Evolutionary conservation across 2,329 filamentous ascomycete genomes (phyloP).

Genomic region (Aureobasidium sp.): DNA sequence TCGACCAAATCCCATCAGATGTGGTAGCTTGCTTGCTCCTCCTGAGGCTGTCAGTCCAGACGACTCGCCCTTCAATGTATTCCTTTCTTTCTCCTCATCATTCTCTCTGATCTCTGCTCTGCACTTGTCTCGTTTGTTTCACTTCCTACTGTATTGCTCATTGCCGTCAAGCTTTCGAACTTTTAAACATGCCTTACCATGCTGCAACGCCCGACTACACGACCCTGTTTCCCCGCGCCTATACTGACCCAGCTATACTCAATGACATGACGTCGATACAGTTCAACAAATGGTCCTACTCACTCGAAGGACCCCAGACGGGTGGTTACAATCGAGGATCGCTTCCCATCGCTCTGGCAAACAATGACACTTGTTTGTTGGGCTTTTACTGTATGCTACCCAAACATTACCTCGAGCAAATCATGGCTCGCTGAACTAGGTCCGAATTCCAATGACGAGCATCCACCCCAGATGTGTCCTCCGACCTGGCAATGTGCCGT

Average conservation of each 20-base stretch:
- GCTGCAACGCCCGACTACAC: neutral
- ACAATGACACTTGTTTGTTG: constrained; percentile 23
- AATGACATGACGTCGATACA: constrained; percentile 20
- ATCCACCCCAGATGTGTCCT: constrained; percentile 27
- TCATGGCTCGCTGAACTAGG: neutral
- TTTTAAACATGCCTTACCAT: neutral
- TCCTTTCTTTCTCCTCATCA: neutral
- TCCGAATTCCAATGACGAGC: constrained; percentile 11
- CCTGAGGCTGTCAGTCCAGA: neutral
- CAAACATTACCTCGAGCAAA: neutral
- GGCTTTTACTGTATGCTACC: constrained; percentile 22
- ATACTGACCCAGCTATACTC: neutral
- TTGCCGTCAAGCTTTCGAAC: neutral
- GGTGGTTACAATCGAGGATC: constrained; percentile 22
- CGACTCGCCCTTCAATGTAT: neutral
- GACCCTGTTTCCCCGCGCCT: neutral
- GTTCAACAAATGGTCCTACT: constrained; percentile 19
- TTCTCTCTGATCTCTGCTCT: neutral
- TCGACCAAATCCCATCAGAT: neutral
- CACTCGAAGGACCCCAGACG: constrained; percentile 18
- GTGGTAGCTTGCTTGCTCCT: neutral
- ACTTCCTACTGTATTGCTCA: neutral
- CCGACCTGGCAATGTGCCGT: constrained; percentile 22
- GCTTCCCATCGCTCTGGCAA: constrained; percentile 23
- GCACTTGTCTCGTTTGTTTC: neutral